Evolutionary conservation across 495 filamentous ascomycete genomes (phyloP).

Genomic region (Emericellopsis terricola): DNA sequence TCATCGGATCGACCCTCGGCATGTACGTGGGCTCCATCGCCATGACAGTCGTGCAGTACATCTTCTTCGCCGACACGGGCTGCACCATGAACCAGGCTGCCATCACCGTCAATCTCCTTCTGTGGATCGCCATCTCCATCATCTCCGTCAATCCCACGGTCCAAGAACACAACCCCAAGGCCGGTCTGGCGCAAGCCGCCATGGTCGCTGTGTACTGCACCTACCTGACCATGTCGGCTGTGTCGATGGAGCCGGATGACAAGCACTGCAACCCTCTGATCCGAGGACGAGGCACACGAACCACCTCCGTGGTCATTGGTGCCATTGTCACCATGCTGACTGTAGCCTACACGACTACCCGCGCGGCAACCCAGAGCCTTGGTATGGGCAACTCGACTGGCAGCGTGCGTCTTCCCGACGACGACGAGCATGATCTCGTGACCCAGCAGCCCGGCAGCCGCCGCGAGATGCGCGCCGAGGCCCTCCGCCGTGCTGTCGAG

Average conservation of each 20-base stretch:
- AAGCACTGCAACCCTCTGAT: constrained; percentile 84
- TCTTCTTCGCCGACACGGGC: constrained; percentile 72
- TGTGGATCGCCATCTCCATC: constrained; percentile 64
- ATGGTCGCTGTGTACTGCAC: constrained; percentile 98
- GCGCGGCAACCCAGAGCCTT: constrained; percentile 86
- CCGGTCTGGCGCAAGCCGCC: constrained; percentile 85
- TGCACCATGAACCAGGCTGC: constrained; percentile 89
- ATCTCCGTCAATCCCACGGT: constrained; percentile 80
- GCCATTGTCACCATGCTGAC: constrained; percentile 94
- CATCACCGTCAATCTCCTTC: constrained; percentile 64
- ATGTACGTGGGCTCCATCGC: constrained; percentile 84
- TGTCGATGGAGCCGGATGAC: constrained; percentile 90
- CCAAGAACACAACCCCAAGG: constrained; percentile 83
- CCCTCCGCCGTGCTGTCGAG: constrained; percentile 79
- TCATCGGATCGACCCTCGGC: constrained; percentile 80
- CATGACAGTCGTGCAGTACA: constrained; percentile 93
- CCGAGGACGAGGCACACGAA: constrained; percentile 76
- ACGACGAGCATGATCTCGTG: constrained; percentile 71
- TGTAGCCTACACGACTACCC: constrained; percentile 91
- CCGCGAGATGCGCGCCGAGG: constrained; percentile 82
- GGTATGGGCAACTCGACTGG: constrained; percentile 51
- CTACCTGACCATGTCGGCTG: constrained; percentile 94
- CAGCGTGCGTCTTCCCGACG: constrained; percentile 41
- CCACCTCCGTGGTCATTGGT: constrained; percentile 73
- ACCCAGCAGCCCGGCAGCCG: constrained; percentile 66